Base-by-base conservation (phyloP, 2,329 filamentous ascomycete genomes). In the Colletotrichum acutatum region DNA sequence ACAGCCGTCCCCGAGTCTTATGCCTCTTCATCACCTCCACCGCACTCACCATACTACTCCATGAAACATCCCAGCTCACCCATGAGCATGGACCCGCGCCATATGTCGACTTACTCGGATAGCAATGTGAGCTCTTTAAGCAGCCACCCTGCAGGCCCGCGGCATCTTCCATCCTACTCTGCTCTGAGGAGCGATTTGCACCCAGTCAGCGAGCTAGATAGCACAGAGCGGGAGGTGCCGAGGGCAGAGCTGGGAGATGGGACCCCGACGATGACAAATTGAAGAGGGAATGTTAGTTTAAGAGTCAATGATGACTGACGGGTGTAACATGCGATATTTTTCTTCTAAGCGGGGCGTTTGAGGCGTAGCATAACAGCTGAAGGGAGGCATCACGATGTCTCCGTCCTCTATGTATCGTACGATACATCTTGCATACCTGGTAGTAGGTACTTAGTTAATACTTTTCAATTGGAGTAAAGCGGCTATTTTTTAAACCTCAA, bases 131-230 rank as follows among this genome's bases (percentile, higher is more conserved):
- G 65, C 65, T 72, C 70, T 3, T 42, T 72, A 26, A 64, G 46
- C 37, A 49, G 60, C 2, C 54, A 57, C 3, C 42, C 14, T 49
- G n/a, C 19, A 9, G 42, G 19, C 28, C 32, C 66, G 6, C 34
- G 60, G 2, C 46, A 60, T 19, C 0, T 49, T 11, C 64, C 26
- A 19, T 60, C 26, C 22, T 72, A 59, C 2, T 12, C 66, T 12
- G 22, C 16, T 7, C 19, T 30, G 0, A 28, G 19, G 0, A 24
- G 19, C 11, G 56, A 70, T 1, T 22, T 72, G 60, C 71, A 72
- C 12, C 60, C 71, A 4, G 71, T 72, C 56, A 72, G 71, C 6
- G 71, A 72, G 56, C 9, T 72, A 3, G 71, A 72, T 28, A 49
- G 66, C 28, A 22, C 56, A 16, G 66, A 60, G 26, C 66, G 54